phyloP scores from a whole-genome alignment of 2,329 filamentous ascomycete genomes.

The Neocucurbitaria cava region DNA sequence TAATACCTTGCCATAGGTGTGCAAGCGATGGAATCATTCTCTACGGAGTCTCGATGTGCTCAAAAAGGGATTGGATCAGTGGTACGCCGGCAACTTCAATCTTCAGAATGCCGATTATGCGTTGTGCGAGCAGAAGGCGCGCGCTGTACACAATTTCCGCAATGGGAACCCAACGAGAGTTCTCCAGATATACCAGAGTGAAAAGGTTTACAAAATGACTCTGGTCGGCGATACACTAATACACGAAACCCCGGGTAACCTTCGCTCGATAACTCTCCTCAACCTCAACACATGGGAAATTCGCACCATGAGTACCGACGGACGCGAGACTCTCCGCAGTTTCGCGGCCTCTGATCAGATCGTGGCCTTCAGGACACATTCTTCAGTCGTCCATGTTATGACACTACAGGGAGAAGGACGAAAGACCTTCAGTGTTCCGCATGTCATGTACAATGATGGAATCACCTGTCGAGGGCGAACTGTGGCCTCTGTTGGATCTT shows the following conservation, averaged over 20 bases:
- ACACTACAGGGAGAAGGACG: constrained; percentile 17
- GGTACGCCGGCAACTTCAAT: constrained; percentile 27
- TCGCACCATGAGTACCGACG: constrained; percentile 18
- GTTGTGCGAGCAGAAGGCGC: constrained; percentile 26
- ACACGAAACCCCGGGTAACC: constrained; percentile 7
- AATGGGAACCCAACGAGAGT: constrained; percentile 16
- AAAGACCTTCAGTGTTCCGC: constrained; percentile 32
- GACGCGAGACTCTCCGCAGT: constrained; percentile 26
- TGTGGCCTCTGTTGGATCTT: constrained; percentile 27
- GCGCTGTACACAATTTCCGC: constrained; percentile 33
- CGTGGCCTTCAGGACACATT: constrained; percentile 25
- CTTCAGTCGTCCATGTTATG: constrained; percentile 27
- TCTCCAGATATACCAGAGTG: not conserved
- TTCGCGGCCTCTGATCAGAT: constrained; percentile 32
- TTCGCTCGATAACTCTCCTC: constrained; percentile 20
- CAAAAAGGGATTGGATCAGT: constrained; percentile 23
- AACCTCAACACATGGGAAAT: constrained; percentile 31
- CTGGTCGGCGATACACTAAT: constrained; percentile 28
- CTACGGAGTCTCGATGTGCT: constrained; percentile 36
- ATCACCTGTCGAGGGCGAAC: constrained; percentile 25
- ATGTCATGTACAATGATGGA: not conserved
- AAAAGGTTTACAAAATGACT: not conserved
- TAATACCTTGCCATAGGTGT: constrained; percentile 33
- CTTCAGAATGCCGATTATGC: constrained; percentile 21
- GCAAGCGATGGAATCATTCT: constrained; percentile 38